Conservation (phyloP, 306 rosid species). For the Canavalia gladiata region DNA sequence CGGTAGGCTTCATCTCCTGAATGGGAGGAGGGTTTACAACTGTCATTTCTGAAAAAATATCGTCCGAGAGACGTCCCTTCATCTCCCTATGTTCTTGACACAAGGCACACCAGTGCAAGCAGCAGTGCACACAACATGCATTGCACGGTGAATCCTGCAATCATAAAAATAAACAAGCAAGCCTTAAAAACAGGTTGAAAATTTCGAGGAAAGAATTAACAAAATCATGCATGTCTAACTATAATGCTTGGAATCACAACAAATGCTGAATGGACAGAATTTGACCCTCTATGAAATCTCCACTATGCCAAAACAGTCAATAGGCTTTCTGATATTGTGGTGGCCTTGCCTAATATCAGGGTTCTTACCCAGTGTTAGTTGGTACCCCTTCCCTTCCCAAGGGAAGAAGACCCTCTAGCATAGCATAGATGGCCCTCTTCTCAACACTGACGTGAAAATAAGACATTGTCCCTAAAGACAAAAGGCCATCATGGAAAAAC, state of each 20-base stretch:
- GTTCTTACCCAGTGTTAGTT: neutral
- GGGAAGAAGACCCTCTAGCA: constrained; percentile 12
- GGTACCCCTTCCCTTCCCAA: neutral
- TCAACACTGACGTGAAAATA: neutral
- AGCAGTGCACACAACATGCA: constrained; percentile 95
- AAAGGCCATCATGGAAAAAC: neutral
- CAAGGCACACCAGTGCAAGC: constrained; percentile 95
- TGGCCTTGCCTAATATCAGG: neutral
- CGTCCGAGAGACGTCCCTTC: constrained; percentile 82
- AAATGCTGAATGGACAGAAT: neutral
- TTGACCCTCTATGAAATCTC: constrained; percentile 16
- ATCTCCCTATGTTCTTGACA: constrained; percentile 99
- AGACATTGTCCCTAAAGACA: constrained; percentile 6
- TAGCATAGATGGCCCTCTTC: neutral
- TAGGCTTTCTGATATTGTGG: neutral
- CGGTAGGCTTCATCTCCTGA: constrained; percentile 82
- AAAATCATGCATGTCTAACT: neutral
- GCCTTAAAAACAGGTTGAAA: constrained; percentile 1
- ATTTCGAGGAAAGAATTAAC: constrained; percentile 4
- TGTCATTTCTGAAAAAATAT: constrained; percentile 71
- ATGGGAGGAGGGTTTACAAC: constrained; percentile 82
- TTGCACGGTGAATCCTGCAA: constrained; percentile 87
- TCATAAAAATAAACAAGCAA: constrained; percentile 32
- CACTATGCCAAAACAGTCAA: constrained; percentile 9
- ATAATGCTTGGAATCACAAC: constrained; percentile 22